Evolutionary conservation across 2,329 filamentous ascomycete species (phyloP).

Genomic region (Stachybotrys elegans): DNA sequence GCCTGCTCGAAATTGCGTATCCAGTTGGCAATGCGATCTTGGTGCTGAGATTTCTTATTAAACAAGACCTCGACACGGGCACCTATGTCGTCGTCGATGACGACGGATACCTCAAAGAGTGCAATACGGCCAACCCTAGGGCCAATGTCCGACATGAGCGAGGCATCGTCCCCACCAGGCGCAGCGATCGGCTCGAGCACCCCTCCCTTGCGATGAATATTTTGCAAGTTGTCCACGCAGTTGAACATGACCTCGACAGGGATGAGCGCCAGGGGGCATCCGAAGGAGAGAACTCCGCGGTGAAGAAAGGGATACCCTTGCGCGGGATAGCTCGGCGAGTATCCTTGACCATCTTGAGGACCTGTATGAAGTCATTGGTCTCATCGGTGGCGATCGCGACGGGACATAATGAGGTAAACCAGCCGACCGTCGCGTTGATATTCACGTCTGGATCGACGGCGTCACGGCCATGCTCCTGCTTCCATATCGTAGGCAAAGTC

Average conservation of each 20-base stretch:
- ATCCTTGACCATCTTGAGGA: constrained; percentile 50
- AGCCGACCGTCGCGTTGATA: constrained; percentile 53
- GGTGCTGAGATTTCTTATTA: constrained; percentile 34
- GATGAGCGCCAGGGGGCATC: constrained; percentile 30
- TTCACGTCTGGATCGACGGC: constrained; percentile 40
- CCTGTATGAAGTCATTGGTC: constrained; percentile 43
- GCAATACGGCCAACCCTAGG: constrained; percentile 41
- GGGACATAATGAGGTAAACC: constrained; percentile 55
- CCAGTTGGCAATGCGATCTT: constrained; percentile 40
- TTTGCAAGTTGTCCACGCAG: constrained; percentile 44
- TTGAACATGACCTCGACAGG: constrained; percentile 57
- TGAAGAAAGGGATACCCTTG: constrained; percentile 46
- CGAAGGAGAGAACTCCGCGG: constrained; percentile 33
- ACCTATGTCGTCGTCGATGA: constrained; percentile 34
- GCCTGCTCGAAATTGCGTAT: constrained; percentile 41
- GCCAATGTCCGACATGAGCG: constrained; percentile 39
- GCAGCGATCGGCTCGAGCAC: constrained; percentile 43
- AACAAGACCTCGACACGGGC: constrained; percentile 42
- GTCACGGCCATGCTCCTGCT: constrained; percentile 45
- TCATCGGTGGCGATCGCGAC: constrained; percentile 38
- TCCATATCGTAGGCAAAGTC: constrained; percentile 46
- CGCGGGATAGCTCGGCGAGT: constrained; percentile 36
- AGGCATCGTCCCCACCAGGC: constrained; percentile 31
- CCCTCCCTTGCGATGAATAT: constrained; percentile 41
- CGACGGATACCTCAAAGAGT: constrained; percentile 45